These are phyloP conservation scores for Sphaerulina populicola DNA, from an alignment of 2,329 filamentous ascomycete species.

Conservation along the genomic window DNA sequence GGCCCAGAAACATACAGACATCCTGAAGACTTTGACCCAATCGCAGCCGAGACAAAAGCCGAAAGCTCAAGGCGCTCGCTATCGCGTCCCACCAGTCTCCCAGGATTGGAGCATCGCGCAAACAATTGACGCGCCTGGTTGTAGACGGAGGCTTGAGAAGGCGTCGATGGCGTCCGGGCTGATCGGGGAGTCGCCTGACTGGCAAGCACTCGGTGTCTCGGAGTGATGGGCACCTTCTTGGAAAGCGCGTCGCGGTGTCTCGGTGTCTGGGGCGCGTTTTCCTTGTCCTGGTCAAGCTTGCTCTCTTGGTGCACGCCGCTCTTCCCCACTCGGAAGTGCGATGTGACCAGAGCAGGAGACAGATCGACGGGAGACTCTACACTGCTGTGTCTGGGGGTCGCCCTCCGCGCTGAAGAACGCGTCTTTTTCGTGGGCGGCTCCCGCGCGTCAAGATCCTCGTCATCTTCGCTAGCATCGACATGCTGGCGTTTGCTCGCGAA, in stretches of 20 bases:
- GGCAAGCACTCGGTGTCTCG: constrained; percentile 73
- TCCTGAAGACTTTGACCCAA: constrained; percentile 55
- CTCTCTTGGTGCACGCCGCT: constrained; percentile 33
- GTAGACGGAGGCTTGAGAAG: constrained; percentile 65
- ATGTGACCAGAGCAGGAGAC: constrained; percentile 43
- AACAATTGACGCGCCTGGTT: constrained; percentile 82
- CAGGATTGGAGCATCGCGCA: constrained; percentile 65
- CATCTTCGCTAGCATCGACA: constrained; percentile 39
- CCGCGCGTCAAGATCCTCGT: constrained; percentile 32
- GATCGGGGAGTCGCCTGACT: constrained; percentile 70
- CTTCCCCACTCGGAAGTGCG: constrained; percentile 37
- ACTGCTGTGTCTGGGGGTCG: constrained; percentile 43
- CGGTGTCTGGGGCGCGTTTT: constrained; percentile 56
- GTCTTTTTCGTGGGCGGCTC: constrained; percentile 32
- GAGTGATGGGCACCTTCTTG: constrained; percentile 63
- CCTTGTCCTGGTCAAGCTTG: constrained; percentile 28
- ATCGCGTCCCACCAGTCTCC: constrained; percentile 70
- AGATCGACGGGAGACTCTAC: constrained; percentile 36
- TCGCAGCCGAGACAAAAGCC: constrained; percentile 58
- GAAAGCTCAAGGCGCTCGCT: constrained; percentile 57
- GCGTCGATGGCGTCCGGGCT: constrained; percentile 64
- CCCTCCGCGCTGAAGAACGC: constrained; percentile 32
- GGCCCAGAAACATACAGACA: constrained; percentile 94
- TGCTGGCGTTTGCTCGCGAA: constrained; percentile 37
- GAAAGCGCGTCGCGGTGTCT: constrained; percentile 71